Evolutionary conservation across 176 grass and related monocot species (phyloP), one percentile per base, ranked within the genome.

Genomic region (Phoenix dactylifera): DNA sequence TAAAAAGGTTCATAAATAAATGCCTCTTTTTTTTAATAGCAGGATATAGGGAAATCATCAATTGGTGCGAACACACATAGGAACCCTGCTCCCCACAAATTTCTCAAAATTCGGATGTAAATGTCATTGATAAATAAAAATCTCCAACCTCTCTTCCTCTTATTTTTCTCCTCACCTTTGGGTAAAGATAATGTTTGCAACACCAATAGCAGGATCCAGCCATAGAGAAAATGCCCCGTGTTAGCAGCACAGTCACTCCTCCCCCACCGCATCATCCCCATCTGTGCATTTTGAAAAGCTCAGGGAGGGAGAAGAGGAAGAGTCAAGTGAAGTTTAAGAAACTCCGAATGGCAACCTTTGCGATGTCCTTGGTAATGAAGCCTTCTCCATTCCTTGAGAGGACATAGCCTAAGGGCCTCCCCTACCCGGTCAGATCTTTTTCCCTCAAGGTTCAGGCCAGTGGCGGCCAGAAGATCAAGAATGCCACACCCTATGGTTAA

Each of bases 391-490:
- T 58, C 57, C 17, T 61, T 23, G 69, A 3, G 23, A 62, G 58
- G 49, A 1, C 58, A 16, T 49, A 70, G 77, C 77, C 77, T 3
- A 60, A 50, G 28, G 83, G 86, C 35, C 66, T 85, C 19, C 82
- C 82, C 3, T 58, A 77, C 66, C 57, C 82, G 65, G 76, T 74
- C 18, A 76, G 81, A 64, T 77, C 62, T 32, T 51, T 79, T 64
- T 62, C 60, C 65, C 79, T 79, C 59, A 65, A 75, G 32, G 59
- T 93, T 55, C 72, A 78, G 67, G 72, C 62, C 30, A 25, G 88
- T 62, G 60, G 18, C 16, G 74, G 63, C 53, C 87, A 84, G 83
- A 93, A 93, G 74, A 93, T 93, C 74, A 93, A 93, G 77, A 83
- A 77, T 22, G 69, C 70, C 74, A 93, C 75, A 60, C 89, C 89